Conservation (phyloP, 305 asterid species). For the Rubia balearica region DNA sequence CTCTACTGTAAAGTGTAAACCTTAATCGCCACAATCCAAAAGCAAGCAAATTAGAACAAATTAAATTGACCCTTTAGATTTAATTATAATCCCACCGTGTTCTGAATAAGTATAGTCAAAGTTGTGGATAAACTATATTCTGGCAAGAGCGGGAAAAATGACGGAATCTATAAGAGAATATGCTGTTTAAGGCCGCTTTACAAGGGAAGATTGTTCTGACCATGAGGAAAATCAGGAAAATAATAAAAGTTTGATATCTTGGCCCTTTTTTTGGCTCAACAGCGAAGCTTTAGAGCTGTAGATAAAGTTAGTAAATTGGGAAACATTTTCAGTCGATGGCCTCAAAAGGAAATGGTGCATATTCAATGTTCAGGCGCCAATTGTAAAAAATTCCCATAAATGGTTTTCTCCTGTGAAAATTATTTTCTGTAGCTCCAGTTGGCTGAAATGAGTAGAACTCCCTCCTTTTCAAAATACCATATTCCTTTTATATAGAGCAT, state of each 20-base stretch:
- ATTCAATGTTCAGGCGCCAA: neutral
- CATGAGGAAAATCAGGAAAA: neutral
- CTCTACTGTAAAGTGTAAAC: neutral
- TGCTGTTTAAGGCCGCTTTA: constrained; percentile 13
- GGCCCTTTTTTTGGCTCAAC: neutral
- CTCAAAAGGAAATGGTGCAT: neutral
- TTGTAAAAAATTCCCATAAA: neutral
- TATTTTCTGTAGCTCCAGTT: too few species aligned
- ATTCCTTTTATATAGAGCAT: too few species aligned
- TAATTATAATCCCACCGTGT: neutral
- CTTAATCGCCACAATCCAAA: neutral
- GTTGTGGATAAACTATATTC: neutral
- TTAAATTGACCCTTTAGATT: neutral
- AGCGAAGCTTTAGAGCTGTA: neutral
- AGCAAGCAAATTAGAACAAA: neutral
- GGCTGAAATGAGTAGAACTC: too few species aligned
- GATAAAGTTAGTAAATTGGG: neutral
- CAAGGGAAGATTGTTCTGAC: neutral
- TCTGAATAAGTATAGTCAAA: neutral
- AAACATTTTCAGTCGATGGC: neutral
- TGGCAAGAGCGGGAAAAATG: neutral
- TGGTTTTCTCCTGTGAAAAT: neutral
- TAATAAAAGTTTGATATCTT: neutral
- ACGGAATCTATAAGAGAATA: constrained; percentile 9
- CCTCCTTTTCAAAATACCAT: too few species aligned